Conservation (phyloP, 1,284 basidiomycete genomes). For the Apiotrichum montevideense region DNA sequence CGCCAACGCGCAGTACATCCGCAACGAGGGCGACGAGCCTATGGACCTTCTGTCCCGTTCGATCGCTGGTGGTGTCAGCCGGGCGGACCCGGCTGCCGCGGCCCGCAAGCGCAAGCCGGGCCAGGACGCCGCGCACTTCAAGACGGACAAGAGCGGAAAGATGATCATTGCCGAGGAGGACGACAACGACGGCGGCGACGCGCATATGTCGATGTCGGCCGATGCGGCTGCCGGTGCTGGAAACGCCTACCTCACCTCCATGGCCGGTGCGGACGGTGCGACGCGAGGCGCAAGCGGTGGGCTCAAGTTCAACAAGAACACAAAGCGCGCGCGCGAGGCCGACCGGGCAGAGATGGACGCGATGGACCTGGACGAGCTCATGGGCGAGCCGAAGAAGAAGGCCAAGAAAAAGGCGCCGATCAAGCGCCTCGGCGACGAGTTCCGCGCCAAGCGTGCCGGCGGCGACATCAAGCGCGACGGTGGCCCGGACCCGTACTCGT, state of each 20-base stretch:
- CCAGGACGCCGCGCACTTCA: slow-evolving; percentile 79
- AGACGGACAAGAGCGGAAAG: slow-evolving; percentile 82
- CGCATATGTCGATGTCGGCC: slow-evolving; percentile 17
- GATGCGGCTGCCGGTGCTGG: slow-evolving; percentile 59
- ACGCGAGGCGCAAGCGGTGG: slow-evolving; percentile 73
- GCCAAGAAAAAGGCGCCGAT: slow-evolving; percentile 35
- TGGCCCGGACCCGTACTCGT: slow-evolving; percentile 82
- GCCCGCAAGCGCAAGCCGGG: slow-evolving; percentile 61
- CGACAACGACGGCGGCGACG: slow-evolving; percentile 50
- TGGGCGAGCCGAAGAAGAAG: slow-evolving; percentile 52
- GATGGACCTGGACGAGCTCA: slow-evolving; percentile 56
- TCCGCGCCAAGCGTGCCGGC: slow-evolving; percentile 70
- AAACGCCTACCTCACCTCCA: slow-evolving; percentile 76
- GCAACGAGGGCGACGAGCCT: slow-evolving; percentile 86
- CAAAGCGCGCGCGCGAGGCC: slow-evolving; percentile 72
- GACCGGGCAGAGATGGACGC: slow-evolving; percentile 50
- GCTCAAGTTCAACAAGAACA: slow-evolving; percentile 95
- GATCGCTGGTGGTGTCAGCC: slow-evolving; percentile 66
- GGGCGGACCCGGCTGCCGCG: slow-evolving; percentile 34
- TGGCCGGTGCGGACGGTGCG: slow-evolving; percentile 75
- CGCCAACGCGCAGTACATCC: slow-evolving; percentile 53
- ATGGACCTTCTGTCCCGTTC: slow-evolving; percentile 85
- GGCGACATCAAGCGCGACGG: slow-evolving; percentile 84
- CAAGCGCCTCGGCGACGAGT: slow-evolving; percentile 69
- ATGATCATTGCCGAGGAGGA: slow-evolving; percentile 71